Conservation (phyloP, 2,329 filamentous ascomycete genomes). For the Penicillium sp. region DNA sequence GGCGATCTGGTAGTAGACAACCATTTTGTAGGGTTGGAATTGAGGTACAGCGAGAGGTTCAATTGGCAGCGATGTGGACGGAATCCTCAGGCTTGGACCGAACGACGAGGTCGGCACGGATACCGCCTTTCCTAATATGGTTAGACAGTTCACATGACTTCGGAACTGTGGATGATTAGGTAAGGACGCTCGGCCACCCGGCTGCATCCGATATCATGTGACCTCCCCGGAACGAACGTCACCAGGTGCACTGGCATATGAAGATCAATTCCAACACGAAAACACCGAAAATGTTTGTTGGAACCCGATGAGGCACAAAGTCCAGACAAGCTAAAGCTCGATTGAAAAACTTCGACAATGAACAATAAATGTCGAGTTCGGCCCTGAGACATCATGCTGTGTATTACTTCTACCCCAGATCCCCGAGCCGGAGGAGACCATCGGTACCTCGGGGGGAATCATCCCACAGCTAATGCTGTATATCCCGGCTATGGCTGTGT, state of each 20-base stretch:
- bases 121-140: slow-evolving; percentile 21
- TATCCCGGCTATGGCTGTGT: slow-evolving; percentile 20
- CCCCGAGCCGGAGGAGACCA: slow-evolving; percentile 5
- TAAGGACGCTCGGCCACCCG: neutral
- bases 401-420: neutral
- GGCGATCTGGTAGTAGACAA: slow-evolving; percentile 51
- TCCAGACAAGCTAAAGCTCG: neutral
- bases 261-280: neutral
- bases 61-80: slow-evolving; percentile 28
- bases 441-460: slow-evolving; percentile 23
- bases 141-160: slow-evolving; percentile 18
- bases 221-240: slow-evolving; percentile 1
- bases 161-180: neutral
- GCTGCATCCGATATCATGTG: slow-evolving; percentile 18
- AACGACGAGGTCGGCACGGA: slow-evolving; percentile 24
- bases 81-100: slow-evolving; percentile 27
- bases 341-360: neutral
- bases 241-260: neutral
- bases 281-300: neutral
- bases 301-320: neutral
- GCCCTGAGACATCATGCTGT: neutral
- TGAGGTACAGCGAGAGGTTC: slow-evolving; percentile 21
- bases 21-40: slow-evolving; percentile 44
- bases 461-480: slow-evolving; percentile 19
- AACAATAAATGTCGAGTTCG: neutral